Evolutionary conservation across 2,329 filamentous ascomycete genomes (phyloP).

Genomic region (Aspergillus tanneri): DNA sequence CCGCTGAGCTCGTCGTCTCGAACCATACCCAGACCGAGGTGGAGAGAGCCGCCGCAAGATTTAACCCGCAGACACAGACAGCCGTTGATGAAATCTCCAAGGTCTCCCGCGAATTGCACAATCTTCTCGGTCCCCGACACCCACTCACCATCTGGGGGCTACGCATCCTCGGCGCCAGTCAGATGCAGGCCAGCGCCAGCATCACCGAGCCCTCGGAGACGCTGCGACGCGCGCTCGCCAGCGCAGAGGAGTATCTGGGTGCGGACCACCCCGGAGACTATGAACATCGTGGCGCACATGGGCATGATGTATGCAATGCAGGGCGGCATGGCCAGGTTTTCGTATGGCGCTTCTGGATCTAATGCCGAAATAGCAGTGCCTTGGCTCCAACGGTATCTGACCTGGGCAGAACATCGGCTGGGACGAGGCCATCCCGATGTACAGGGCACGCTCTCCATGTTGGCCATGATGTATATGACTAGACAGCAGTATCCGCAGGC

Average conservation of each 20-base stretch:
- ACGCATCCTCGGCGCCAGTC: conserved; percentile 23
- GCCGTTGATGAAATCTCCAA: conserved; percentile 18
- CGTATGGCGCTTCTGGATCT: neutral
- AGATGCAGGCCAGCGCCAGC: conserved; percentile 20
- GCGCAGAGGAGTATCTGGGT: conserved; percentile 28
- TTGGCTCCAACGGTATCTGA: conserved; percentile 30
- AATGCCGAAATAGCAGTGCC: conserved; percentile 23
- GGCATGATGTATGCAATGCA: conserved; percentile 31
- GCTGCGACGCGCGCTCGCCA: conserved; percentile 30
- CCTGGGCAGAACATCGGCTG: conserved; percentile 26
- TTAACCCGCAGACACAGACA: conserved; percentile 16
- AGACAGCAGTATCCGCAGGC: conserved; percentile 25
- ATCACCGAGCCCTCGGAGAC: conserved; percentile 27
- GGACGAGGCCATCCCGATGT: conserved; percentile 26
- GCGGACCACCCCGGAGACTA: conserved; percentile 27
- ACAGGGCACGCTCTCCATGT: conserved; percentile 20
- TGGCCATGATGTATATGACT: conserved; percentile 27
- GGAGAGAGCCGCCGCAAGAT: conserved; percentile 9
- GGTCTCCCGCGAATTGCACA: conserved; percentile 23
- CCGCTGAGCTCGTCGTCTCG: conserved; percentile 24
- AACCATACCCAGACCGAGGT: conserved; percentile 16
- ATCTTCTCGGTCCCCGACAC: conserved; percentile 22
- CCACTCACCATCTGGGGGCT: conserved; percentile 28
- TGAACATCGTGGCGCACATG: conserved; percentile 29
- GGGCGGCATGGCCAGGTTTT: conserved; percentile 1